Percentiles rank a stretch among this genome's conserved stretches.
These are phyloP conservation scores for Neoboletus magnificus DNA, from an alignment of 768 basidiomycete genomes.

Conservation along the genomic window DNA sequence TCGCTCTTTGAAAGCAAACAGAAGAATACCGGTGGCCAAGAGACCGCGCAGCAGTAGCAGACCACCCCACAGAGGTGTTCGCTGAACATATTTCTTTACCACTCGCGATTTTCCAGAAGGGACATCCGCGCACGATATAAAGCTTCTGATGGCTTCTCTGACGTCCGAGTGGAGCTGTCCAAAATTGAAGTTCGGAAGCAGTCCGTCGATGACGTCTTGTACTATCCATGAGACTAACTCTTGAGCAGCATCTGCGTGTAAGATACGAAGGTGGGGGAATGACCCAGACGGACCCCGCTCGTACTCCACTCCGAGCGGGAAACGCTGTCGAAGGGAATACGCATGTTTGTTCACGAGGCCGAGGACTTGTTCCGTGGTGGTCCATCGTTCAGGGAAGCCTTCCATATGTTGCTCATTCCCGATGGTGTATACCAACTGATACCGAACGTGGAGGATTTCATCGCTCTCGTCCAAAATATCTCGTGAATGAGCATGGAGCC, in stretches of 20 bases:
- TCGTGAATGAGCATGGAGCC: constrained; percentile 23
- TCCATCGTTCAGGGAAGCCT: constrained; percentile 36
- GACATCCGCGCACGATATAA: constrained; percentile 20
- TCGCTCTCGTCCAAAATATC: constrained; percentile 34
- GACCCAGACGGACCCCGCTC: constrained; percentile 9
- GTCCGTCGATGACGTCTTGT: constrained; percentile 12
- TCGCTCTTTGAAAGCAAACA: constrained; percentile 31
- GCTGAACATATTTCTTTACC: constrained; percentile 6
- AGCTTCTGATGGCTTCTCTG: constrained; percentile 13
- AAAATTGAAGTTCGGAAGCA: constrained; percentile 18
- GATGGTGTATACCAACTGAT: constrained; percentile 37
- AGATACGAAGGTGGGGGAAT: constrained; percentile 26
- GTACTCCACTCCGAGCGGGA: constrained; percentile 18
- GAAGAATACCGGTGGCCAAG: constrained; percentile 30
- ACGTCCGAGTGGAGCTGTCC: constrained; percentile 1
- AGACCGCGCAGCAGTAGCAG: constrained; percentile 36
- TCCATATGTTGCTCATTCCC: constrained; percentile 29
- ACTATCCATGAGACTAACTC: constrained; percentile 12
- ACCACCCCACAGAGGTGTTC: constrained; percentile 14
- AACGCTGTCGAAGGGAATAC: background rate
- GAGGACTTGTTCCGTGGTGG: constrained; percentile 31
- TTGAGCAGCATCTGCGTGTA: constrained; percentile 10
- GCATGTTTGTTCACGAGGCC: constrained; percentile 21
- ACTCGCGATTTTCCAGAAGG: background rate
- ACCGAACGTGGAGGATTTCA: constrained; percentile 34